Evolutionary conservation across 176 grass and related monocot genomes (phyloP), one percentile per base, ranked within the genome.

Genomic region (Echinochloa phyllopogon): DNA sequence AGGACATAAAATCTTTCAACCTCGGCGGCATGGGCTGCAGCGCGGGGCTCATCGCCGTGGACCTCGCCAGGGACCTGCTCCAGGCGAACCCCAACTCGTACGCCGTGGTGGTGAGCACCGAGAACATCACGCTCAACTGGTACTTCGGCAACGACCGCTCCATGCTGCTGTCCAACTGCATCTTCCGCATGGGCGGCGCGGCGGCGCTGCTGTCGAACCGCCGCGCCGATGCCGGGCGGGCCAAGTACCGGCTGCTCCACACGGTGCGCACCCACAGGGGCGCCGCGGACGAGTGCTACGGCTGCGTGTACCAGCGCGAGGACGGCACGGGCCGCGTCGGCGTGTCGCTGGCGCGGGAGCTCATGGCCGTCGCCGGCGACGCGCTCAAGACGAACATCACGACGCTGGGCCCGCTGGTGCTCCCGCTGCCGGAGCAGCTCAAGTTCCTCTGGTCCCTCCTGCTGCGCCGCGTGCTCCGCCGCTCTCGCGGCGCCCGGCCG

Each of bases 311-410:
- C 86, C 94, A 97, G 85, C 89, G 91, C 3, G 94, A 97, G 87
- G 94, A 96, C 64, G 51, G 12, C 4, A 25, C 66, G 2, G 91
- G 86, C 9, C 27, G 7, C 8, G 73, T 96, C 10, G 94, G 94
- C 16, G 88, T 96, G 29, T 89, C 91, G 1, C 86, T 96, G 10
- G 85, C 94, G 21, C 71, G 90, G 3, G 94, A 96, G 85, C 86
- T 96, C 55, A 96, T 96, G 94, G 88, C 86, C 23, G 94, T 96
- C 10, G 94, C 94, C 1, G 94, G 94, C 38, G 88, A 96, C 69
- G 94, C 94, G 52, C 74, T 96, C 15, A 93, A 96, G 72, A 89
- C 94, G 37, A 96, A 96, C 86, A 96, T 96, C 79, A 96, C 94
- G 21, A 96, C 88, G 0, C 72, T 93, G 11, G 94, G 91, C 4